phyloP scores from a whole-genome alignment of 2,329 filamentous ascomycete species.

The Fusarium sp. region DNA sequence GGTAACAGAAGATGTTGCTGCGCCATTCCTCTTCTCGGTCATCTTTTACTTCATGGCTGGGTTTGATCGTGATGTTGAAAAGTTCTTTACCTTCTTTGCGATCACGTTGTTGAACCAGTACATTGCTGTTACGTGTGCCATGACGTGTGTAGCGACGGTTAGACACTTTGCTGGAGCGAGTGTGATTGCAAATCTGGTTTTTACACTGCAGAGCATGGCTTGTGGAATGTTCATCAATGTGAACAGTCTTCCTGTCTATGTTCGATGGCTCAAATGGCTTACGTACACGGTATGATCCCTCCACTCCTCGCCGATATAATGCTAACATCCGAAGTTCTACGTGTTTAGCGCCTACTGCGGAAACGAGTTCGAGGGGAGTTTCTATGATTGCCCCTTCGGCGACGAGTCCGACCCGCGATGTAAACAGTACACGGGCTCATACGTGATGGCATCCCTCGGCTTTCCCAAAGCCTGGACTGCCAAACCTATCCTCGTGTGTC shows the following conservation, averaged over 20 bases:
- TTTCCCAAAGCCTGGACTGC: slow-evolving; percentile 74
- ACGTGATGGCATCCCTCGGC: slow-evolving; percentile 74
- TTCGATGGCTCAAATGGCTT: slow-evolving; percentile 79
- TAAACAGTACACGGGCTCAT: slow-evolving; percentile 73
- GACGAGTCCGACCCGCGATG: slow-evolving; percentile 72
- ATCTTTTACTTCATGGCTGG: slow-evolving; percentile 84
- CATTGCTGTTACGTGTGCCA: slow-evolving; percentile 76
- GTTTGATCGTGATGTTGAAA: slow-evolving; percentile 68
- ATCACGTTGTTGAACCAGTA: slow-evolving; percentile 77
- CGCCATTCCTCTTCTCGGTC: slow-evolving; percentile 74
- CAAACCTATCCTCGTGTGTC: slow-evolving; percentile 69
- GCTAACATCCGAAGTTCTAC: slow-evolving; percentile 63
- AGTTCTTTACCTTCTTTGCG: slow-evolving; percentile 78
- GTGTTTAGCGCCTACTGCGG: slow-evolving; percentile 74
- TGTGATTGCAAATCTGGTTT: slow-evolving; percentile 76
- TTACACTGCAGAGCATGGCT: slow-evolving; percentile 77
- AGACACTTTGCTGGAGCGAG: slow-evolving; percentile 76
- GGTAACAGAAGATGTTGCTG: slow-evolving; percentile 76
- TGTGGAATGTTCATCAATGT: slow-evolving; percentile 81
- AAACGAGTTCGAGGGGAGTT: slow-evolving; percentile 77
- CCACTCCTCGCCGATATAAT: background rate
- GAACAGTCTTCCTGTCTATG: slow-evolving; percentile 77
- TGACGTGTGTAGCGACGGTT: slow-evolving; percentile 70
- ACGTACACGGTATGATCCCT: slow-evolving; percentile 61
- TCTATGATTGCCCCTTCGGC: slow-evolving; percentile 77